Conservation (phyloP, 306 rosid genomes). For the Sesbania bispinosa region DNA sequence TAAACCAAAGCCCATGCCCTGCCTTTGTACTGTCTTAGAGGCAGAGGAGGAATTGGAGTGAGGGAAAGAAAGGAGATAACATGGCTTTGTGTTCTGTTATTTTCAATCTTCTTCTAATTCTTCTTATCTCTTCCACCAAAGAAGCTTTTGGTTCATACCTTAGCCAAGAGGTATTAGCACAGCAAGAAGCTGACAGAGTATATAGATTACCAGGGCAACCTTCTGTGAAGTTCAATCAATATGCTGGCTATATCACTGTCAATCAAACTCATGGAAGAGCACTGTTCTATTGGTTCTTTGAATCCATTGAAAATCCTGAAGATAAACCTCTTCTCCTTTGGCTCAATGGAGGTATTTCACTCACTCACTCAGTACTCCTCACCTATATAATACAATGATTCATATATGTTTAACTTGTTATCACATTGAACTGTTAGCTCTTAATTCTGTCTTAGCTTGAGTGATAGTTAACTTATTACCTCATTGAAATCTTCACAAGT, state of each 20-base stretch:
- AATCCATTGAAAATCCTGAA: conserved; percentile 37
- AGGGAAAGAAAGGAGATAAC: neutral
- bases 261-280: conserved; percentile 76
- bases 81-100: conserved; percentile 21
- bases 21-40: too few species aligned
- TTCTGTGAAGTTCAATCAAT: conserved; percentile 61
- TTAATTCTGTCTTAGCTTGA: too few species aligned
- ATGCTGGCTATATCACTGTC: conserved; percentile 70
- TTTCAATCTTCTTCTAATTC: conserved; percentile 6
- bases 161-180: neutral
- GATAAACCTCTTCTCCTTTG: conserved; percentile 68
- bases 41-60: neutral
- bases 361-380: too few species aligned
- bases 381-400: too few species aligned
- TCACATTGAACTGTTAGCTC: too few species aligned
- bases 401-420: too few species aligned
- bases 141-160: neutral
- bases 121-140: neutral
- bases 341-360: conserved; percentile 79
- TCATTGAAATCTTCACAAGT: too few species aligned
- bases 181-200: conserved; percentile 61
- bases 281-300: conserved; percentile 86
- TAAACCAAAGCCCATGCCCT: conserved; percentile 9
- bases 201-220: conserved; percentile 67
- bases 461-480: too few species aligned